phyloP scores from a whole-genome alignment of 2,329 filamentous ascomycete species.

The Fusarium metavorans region DNA sequence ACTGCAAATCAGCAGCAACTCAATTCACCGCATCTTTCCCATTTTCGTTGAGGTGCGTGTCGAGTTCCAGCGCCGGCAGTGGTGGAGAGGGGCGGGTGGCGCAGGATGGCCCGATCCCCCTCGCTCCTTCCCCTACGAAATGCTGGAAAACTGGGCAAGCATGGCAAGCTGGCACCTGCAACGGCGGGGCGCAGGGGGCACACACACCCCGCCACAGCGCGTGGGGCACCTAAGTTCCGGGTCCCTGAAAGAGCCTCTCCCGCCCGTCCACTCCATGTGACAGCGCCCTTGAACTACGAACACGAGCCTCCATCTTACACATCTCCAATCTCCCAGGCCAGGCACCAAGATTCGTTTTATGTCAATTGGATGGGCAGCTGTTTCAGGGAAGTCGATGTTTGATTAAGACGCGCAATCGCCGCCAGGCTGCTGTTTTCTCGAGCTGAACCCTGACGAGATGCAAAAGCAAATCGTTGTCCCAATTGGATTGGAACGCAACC shows the following conservation, averaged over 20 bases:
- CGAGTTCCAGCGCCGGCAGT: conserved; percentile 21
- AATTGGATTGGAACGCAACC: not conserved
- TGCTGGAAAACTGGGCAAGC: not conserved
- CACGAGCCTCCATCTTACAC: not conserved
- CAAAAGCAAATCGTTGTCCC: conserved; percentile 1
- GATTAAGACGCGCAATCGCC: conserved; percentile 4
- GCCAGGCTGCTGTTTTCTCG: not conserved
- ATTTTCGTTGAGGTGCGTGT: conserved; percentile 12
- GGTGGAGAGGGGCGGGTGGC: conserved; percentile 13
- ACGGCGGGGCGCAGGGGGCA: not conserved
- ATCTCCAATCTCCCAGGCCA: not conserved
- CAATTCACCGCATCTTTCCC: conserved; percentile 44
- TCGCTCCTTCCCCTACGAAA: not conserved
- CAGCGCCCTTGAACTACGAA: not conserved
- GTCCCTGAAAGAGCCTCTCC: conserved; percentile 1
- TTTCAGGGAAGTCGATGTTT: not conserved
- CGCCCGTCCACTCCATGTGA: not conserved
- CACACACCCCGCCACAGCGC: conserved; percentile 6
- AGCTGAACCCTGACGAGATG: conserved; percentile 4
- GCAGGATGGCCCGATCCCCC: conserved; percentile 26
- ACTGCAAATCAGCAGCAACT: conserved; percentile 16
- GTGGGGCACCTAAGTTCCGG: not conserved
- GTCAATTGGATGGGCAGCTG: not conserved
- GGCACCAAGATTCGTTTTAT: conserved; percentile 3
- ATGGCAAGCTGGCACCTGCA: not conserved